Evolutionary conservation across 108 stramenopile species (phyloP), one percentile per base, ranked within the genome.

Genomic region (Fragilaria crotonensis): DNA sequence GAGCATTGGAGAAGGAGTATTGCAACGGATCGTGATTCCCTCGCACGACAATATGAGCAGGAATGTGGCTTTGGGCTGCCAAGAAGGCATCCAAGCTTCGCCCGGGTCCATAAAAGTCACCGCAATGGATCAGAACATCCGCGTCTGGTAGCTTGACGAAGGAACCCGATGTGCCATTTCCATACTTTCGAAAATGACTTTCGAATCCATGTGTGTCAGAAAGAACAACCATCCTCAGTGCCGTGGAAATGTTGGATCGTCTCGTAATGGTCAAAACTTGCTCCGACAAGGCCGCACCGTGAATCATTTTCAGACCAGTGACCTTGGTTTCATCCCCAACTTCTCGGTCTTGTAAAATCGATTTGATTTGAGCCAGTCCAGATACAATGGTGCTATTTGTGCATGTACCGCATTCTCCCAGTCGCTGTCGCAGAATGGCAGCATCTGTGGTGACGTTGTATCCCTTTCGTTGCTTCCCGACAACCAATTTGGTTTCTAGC

Each of bases 141-240:
- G 77, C 83, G 11, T 66, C 51, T 1, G 87, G 87, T 27, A 88
- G 50, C 20, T 71, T 63, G 33, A 67, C 54, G 23, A 11, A 45
- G 20, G 14, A 32, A 1, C 21, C 27, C 26, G 21, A 25, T 2
- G 57, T 41, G 23, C 48, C 4, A 30, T 54, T 11, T 9, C 33
- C 56, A 54, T 55, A 54, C 48, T 63, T 57, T 9, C 67, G 45
- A 2, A 87, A 52, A 18, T 73, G 70, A 1, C 62, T 63, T 65
- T 87, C 85, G 48, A 81, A 81, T 22, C 85, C 85, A 69, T 87
- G 85, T 7, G 85, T 87, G 48, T 87, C 85, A 17, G 76, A 78
- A 25, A 87, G 64, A 3, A 80, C 81, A 20, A 83, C 75, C 33
- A 81, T 55, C 9, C 77, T 53, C 9, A 87, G 29, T 41, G 76